These are phyloP conservation scores for Pseudocohnilembus persalinus DNA, from an alignment of 169 alveolate species.

Conservation along the genomic window DNA sequence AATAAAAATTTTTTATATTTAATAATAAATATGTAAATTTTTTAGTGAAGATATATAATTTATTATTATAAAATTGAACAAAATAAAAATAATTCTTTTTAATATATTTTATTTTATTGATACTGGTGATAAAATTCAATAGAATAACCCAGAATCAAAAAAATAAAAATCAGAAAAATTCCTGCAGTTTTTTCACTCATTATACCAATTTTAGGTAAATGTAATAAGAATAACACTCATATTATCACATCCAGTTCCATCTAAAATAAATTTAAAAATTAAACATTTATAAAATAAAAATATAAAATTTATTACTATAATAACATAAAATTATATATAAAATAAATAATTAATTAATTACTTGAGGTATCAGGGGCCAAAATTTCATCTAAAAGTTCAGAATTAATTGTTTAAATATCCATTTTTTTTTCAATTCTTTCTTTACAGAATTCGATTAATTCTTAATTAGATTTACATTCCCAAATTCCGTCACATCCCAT, in stretches of 20 bases:
- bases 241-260: constrained; percentile 95
- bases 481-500: constrained; percentile 90
- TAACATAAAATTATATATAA: neutral
- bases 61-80: no score
- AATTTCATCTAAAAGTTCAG: constrained; percentile 26
- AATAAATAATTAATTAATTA: neutral
- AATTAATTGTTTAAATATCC: neutral
- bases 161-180: no score
- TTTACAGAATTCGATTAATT: constrained; percentile 64
- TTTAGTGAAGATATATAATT: no score
- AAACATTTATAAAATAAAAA: constrained; percentile 17
- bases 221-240: constrained; percentile 92
- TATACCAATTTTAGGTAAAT: constrained; percentile 31
- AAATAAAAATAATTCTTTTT: no score
- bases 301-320: neutral
- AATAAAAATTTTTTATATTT: no score
- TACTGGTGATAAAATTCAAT: no score
- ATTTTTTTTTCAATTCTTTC: constrained; percentile 5
- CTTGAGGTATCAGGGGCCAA: constrained; percentile 36
- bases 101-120: no score
- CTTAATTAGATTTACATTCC: constrained; percentile 74
- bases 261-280: constrained; percentile 21
- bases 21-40: no score
- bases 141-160: no score
- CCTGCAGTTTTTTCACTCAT: no score